A percentile compares a stretch with the other conserved stretches of the same genome.
phyloP scores from a whole-genome alignment of 2,329 filamentous ascomycete species.

The Neofusicoccum umdonicola region DNA sequence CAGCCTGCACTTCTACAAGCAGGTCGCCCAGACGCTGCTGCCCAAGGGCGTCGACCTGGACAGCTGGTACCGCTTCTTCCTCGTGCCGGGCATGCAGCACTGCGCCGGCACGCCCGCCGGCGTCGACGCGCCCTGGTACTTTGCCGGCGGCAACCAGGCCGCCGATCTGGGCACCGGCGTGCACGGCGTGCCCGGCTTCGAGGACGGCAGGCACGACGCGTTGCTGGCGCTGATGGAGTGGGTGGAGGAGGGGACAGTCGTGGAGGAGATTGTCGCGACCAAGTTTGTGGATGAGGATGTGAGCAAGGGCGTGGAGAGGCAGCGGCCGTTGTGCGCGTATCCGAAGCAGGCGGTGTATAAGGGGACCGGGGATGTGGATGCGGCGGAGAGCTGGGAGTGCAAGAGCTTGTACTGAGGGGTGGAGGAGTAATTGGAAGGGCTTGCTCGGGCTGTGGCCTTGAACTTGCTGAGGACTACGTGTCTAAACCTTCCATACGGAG shows the following conservation, averaged over 20 bases:
- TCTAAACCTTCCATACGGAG: no score
- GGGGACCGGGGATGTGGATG: constrained; percentile 28
- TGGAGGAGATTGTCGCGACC: constrained; percentile 37
- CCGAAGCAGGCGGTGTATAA: constrained; percentile 31
- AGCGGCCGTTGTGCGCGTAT: constrained; percentile 36
- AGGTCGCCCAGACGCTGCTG: constrained; percentile 39
- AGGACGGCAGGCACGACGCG: constrained; percentile 33
- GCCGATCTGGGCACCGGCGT: constrained; percentile 23
- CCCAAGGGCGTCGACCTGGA: constrained; percentile 36
- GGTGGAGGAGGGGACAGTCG: constrained; percentile 38
- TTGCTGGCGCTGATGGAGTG: constrained; percentile 38
- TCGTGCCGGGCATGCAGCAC: constrained; percentile 46
- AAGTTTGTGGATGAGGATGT: constrained; percentile 32
- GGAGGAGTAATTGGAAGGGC: no score
- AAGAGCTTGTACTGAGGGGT: constrained; percentile 9
- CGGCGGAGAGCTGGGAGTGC: constrained; percentile 31
- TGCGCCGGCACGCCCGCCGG: constrained; percentile 36
- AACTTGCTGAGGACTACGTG: no score
- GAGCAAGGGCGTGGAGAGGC: constrained; percentile 31
- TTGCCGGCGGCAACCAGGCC: constrained; percentile 40
- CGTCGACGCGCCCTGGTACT: constrained; percentile 46
- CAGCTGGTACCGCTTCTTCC: constrained; percentile 44
- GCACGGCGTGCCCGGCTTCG: constrained; percentile 31
- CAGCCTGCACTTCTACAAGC: constrained; percentile 52
- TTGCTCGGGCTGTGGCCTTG: no score